Evolutionary conservation across 1,284 basidiomycete genomes (phyloP), one percentile per base, ranked within the genome.

Genomic region (Ustilago hordei): DNA sequence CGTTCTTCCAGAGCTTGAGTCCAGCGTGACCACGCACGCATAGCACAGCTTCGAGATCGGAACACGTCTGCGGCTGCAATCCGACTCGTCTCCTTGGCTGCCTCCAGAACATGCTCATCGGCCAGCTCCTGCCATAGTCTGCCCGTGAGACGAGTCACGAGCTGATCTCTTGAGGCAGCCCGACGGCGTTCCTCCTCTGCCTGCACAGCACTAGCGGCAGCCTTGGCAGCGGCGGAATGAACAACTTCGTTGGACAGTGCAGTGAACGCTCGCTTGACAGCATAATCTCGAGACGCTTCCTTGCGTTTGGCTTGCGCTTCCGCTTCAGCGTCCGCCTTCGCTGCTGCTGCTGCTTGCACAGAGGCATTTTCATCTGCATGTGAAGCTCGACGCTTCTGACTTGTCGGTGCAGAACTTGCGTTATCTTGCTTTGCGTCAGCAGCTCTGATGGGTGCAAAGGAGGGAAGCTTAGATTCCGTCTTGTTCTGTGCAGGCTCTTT

Each of bases 11-110:
- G 31, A 9, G 56, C 64, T 31, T 62, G 55, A 4, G 41, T 55
- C 75, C 75, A 77, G 1, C 61, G 41, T 47, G 52, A 45, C 63
- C 63, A 64, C 1, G 60, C 60, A 6, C 53, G 58, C 60, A 65
- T 50, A 4, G 60, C 55, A 15, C 43, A 52, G 32, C 58, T 64
- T 31, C 69, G 43, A 4, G 54, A 57, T 8, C 60, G 57, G 28
- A 69, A 77, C 17, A 64, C 57, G 0, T 69, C 57, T 3, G 66
- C 69, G 36, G 65, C 66, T 19, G 75, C 66, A 2, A 63, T 35
- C 1, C 61, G 63, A 17, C 60, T 61, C 17, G 35, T 34, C 55
- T 60, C 31, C 23, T 66, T 64, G 2, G 66, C 60, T 36, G 38
- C 55, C 17, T 58, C 54, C n/a, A 47, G 45, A 9, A 53, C 58